A percentile compares a stretch with the other conserved stretches of the same genome.
Conservation (phyloP, 1,139 yeast genomes). For the Pichia terricola region DNA sequence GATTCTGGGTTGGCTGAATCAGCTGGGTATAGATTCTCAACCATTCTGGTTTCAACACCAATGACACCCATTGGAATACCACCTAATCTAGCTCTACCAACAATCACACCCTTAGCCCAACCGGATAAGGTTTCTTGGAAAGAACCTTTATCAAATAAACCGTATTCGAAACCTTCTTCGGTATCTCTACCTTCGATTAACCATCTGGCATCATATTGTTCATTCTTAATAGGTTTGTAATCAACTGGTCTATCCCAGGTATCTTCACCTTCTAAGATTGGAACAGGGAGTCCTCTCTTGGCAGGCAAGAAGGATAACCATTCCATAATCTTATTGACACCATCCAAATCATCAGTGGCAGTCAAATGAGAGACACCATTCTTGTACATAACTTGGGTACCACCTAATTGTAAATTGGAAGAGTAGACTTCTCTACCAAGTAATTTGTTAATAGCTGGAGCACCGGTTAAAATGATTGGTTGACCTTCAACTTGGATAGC, state of each 20-base stretch:
- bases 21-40: slow-evolving; percentile 88
- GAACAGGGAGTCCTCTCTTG: slow-evolving; percentile 82
- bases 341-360: slow-evolving; percentile 91
- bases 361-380: slow-evolving; percentile 97
- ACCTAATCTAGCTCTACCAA: slow-evolving; percentile 97
- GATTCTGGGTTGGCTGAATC: slow-evolving; percentile 97
- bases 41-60: slow-evolving; percentile 85
- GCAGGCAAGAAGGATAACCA: slow-evolving; percentile 98
- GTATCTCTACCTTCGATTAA: slow-evolving; percentile 76
- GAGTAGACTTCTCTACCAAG: slow-evolving; percentile 96
- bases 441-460: slow-evolving; percentile 94
- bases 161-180: slow-evolving; percentile 68
- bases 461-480: slow-evolving; percentile 97
- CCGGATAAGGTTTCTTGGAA: slow-evolving; percentile 97
- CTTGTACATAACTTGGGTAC: slow-evolving; percentile 96
- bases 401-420: slow-evolving; percentile 94
- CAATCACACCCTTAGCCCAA: slow-evolving; percentile 98
- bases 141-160: slow-evolving; percentile 84
- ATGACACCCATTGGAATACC: slow-evolving; percentile 98
- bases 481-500: slow-evolving; percentile 98
- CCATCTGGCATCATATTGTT: slow-evolving; percentile 88
- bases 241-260: slow-evolving; percentile 91
- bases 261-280: slow-evolving; percentile 75
- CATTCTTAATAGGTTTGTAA: slow-evolving; percentile 62
- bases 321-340: slow-evolving; percentile 87